Conservation (phyloP, 805 yeast genomes). For the Saccharomycopsis schoenii region DNA sequence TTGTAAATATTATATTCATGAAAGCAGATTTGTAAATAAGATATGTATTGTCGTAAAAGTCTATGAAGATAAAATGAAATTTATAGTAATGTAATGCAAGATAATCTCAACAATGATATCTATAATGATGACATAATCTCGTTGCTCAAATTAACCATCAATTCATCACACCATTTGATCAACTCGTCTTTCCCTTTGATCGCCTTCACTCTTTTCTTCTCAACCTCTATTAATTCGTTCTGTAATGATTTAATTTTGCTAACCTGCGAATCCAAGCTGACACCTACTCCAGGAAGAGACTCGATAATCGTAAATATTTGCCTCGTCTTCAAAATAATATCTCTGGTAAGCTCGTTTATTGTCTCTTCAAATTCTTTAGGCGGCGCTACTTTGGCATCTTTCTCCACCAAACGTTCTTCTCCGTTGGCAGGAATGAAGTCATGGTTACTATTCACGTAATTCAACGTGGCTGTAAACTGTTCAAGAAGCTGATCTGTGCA, state of each 20-base stretch:
- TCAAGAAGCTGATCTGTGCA: slow-evolving; percentile 78
- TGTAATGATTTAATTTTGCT: slow-evolving; percentile 52
- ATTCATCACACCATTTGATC: slow-evolving; percentile 48
- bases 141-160: slow-evolving; percentile 50
- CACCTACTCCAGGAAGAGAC: slow-evolving; percentile 88
- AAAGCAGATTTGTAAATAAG: background rate
- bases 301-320: slow-evolving; percentile 82
- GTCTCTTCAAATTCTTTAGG: slow-evolving; percentile 39
- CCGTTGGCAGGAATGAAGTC: slow-evolving; percentile 41
- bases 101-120: background rate
- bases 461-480: slow-evolving; percentile 68
- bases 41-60: background rate
- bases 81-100: too few relatives aligned
- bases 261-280: slow-evolving; percentile 66
- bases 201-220: slow-evolving; percentile 45
- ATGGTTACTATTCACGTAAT: slow-evolving; percentile 71
- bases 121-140: slow-evolving; percentile 29
- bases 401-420: slow-evolving; percentile 54
- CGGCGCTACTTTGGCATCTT: slow-evolving; percentile 46
- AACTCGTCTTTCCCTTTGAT: slow-evolving; percentile 56
- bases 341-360: slow-evolving; percentile 71
- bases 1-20: background rate
- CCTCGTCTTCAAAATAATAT: slow-evolving; percentile 73
- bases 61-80: background rate
- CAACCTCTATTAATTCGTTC: slow-evolving; percentile 49